Conservation (phyloP, 2,329 filamentous ascomycete species). For the Ilyonectria destructans region DNA sequence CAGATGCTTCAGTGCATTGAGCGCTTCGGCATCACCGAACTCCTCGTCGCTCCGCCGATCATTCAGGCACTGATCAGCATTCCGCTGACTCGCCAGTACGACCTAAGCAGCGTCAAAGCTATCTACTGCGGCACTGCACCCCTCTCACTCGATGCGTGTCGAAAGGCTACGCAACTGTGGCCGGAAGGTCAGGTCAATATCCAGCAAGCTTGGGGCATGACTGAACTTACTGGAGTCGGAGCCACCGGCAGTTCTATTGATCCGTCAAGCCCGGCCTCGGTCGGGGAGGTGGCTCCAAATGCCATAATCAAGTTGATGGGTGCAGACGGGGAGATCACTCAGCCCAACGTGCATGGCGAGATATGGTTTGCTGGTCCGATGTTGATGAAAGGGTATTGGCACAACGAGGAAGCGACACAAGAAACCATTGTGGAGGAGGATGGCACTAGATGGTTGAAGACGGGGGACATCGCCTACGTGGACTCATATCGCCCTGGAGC, state of each 20-base stretch:
- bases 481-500: conserved; percentile 67
- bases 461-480: conserved; percentile 81
- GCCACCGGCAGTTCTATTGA: too few species aligned
- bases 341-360: conserved; percentile 73
- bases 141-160: neutral
- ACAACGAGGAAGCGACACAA: conserved; percentile 77
- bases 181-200: too few species aligned
- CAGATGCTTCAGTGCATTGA: conserved; percentile 17
- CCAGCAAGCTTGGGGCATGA: too few species aligned
- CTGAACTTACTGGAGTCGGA: too few species aligned
- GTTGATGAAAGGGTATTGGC: conserved; percentile 85
- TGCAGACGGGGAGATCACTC: conserved; percentile 67
- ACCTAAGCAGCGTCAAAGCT: conserved; percentile 6
- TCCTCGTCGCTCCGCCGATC: conserved; percentile 6
- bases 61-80: conserved; percentile 8
- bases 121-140: conserved; percentile 16
- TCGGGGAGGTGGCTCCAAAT: conserved; percentile 55
- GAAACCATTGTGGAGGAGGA: conserved; percentile 63
- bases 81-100: conserved; percentile 9
- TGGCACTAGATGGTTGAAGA: conserved; percentile 73
- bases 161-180: neutral
- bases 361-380: conserved; percentile 82
- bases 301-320: conserved; percentile 76
- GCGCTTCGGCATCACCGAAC: neutral
- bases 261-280: conserved; percentile 12